phyloP scores from a whole-genome alignment of 1,284 basidiomycete genomes.

The Cystobasidiaceae sp. region DNA sequence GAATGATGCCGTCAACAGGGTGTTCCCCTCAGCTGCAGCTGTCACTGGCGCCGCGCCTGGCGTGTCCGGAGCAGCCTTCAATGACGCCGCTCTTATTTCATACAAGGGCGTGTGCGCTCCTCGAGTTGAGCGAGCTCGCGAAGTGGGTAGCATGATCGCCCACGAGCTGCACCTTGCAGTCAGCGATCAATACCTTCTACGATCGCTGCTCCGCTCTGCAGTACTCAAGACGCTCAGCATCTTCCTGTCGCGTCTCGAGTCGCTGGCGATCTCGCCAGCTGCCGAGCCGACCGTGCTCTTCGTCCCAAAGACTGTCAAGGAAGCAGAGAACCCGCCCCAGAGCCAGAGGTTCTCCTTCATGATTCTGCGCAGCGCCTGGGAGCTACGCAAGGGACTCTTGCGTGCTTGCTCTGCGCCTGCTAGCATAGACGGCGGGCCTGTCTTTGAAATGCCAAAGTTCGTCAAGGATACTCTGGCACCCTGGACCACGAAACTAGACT shows the following conservation, averaged over 20 bases:
- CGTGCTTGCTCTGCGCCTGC: constrained; percentile 5
- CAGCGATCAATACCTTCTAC: constrained; percentile 42
- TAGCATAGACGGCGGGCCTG: constrained; percentile 4
- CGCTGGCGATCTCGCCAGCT: constrained; percentile 37
- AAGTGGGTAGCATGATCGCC: constrained; percentile 36
- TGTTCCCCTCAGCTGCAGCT: constrained; percentile 33
- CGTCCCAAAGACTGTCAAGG: constrained; percentile 33
- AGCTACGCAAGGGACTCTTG: constrained; percentile 33
- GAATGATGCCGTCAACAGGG: constrained; percentile 41
- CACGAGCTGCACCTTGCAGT: constrained; percentile 36
- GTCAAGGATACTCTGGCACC: constrained; percentile 40
- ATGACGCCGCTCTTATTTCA: constrained; percentile 12
- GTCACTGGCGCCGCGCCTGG: neutral
- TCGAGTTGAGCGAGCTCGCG: constrained; percentile 30
- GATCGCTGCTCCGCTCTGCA: constrained; percentile 41
- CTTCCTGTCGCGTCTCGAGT: constrained; percentile 41
- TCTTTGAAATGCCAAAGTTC: constrained; percentile 33
- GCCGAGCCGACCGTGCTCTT: constrained; percentile 25
- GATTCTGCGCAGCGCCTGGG: constrained; percentile 39
- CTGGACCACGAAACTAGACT: constrained; percentile 40
- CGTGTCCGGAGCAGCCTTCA: constrained; percentile 21
- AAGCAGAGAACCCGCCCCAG: constrained; percentile 35
- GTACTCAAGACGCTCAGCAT: constrained; percentile 41
- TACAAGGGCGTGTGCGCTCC: constrained; percentile 34
- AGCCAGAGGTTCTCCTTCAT: constrained; percentile 39